Base-by-base conservation (phyloP, 2,329 filamentous ascomycete genomes). In the Stachybotrys echinatus region DNA sequence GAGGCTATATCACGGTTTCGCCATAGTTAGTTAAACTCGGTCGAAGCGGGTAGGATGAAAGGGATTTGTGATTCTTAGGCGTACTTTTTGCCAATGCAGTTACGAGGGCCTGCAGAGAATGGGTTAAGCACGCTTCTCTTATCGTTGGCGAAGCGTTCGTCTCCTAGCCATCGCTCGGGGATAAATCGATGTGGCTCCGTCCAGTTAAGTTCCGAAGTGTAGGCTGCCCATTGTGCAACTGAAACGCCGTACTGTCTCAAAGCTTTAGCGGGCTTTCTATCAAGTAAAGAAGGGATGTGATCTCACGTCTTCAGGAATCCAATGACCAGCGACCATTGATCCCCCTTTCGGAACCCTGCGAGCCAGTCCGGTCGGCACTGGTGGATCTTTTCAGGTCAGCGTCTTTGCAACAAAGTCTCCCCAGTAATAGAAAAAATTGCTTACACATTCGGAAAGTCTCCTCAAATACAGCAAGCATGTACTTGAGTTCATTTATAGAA, bases 381-480 rank as follows among this genome's bases (percentile, higher is more conserved):
- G 57, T 5, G 71, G 69, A 48, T 37, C 38, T n/a, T n/a, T 6
- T 17, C 17, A 17, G 18, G n/a, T 40, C 17, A 40, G 7, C 7
- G 12, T 40, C 12, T 31, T 31, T 31, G 27, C 7, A 31, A 31
- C 27, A 31, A 31, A 31, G 27, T 31, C 17, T 31, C 17, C 40
- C 40, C 18, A 19, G 17, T 5, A 22, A 42, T 5, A 42, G 18
- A 12, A 21, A 12, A 23, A 18, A 10, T 6, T 10, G 22, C 12
- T 10, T 7, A 23, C 70, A 62, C n/a, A 59, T 43, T 0, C 74
- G 66, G n/a, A 77, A 52, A 1, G 62, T 58, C 55, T 77, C 74
- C 2, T 74, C 59, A 3, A 76, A 53, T 21, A 64, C 64, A 3
- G 73, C 74, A 6, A 63, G 53, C 56, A 75, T 61, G 48, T 75